Evolutionary conservation across 139 green algal species (phyloP).

Genomic region (Parachlorella kessleri): DNA sequence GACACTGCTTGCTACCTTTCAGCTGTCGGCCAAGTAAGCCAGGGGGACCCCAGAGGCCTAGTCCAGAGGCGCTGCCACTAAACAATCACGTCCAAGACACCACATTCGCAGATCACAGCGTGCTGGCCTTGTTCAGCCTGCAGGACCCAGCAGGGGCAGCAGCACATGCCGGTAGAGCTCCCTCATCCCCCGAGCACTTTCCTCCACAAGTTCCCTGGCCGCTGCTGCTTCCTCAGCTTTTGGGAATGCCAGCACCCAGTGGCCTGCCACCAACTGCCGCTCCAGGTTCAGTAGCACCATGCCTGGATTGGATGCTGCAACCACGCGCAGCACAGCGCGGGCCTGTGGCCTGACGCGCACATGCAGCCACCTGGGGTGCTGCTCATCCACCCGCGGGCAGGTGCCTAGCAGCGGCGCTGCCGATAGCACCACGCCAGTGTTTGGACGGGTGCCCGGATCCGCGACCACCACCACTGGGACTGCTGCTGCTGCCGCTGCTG

Average conservation of each 20-base stretch:
- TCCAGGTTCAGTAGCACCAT: constrained; percentile 22
- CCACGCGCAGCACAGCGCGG: constrained; percentile 61
- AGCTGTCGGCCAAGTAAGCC: no score
- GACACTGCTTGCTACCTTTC: no score
- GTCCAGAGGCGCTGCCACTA: no score
- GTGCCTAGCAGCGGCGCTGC: constrained; percentile 76
- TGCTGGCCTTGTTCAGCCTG: no score
- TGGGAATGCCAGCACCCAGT: constrained; percentile 86
- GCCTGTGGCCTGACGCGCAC: constrained; percentile 76
- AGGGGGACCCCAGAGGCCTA: no score
- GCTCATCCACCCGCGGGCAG: constrained; percentile 50
- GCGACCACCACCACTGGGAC: constrained; percentile 68
- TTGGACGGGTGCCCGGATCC: constrained; percentile 46
- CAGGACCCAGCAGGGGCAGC: constrained; percentile 19
- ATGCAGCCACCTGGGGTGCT: constrained; percentile 79
- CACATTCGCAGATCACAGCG: no score
- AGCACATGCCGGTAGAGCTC: constrained; percentile 18
- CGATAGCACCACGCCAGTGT: constrained; percentile 68
- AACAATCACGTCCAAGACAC: no score
- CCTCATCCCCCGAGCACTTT: constrained; percentile 25
- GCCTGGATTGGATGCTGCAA: constrained; percentile 17
- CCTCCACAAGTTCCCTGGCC: constrained; percentile 54
- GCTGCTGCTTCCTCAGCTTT: constrained; percentile 48
- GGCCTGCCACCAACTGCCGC: constrained; percentile 74
- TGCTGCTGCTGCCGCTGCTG: constrained; percentile 16